phyloP scores from a whole-genome alignment of 495 filamentous ascomycete genomes.

The Penicillium robsamsonii region DNA sequence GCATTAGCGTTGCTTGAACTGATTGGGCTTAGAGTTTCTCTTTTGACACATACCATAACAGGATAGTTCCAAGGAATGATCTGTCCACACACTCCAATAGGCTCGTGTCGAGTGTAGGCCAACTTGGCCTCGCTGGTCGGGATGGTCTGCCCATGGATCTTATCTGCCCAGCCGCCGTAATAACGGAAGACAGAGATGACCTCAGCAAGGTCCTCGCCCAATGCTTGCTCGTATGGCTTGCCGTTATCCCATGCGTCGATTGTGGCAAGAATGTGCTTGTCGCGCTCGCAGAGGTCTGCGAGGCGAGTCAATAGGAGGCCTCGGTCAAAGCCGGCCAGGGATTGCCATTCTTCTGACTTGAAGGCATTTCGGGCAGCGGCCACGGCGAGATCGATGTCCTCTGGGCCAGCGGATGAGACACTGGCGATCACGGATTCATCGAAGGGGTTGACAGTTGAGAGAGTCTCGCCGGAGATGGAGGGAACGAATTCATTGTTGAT shows the following conservation, averaged over 20 bases:
- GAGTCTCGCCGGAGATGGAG: neutral
- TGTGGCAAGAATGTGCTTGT: constrained; percentile 67
- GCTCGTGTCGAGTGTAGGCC: constrained; percentile 77
- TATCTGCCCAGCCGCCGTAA: constrained; percentile 69
- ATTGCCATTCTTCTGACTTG: constrained; percentile 69
- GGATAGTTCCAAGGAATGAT: constrained; percentile 89
- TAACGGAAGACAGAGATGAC: constrained; percentile 65
- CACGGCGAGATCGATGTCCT: constrained; percentile 77
- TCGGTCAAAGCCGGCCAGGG: constrained; percentile 63
- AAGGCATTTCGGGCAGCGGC: constrained; percentile 72
- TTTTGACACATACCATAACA: constrained; percentile 26
- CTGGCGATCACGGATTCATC: constrained; percentile 51
- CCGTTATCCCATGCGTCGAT: constrained; percentile 87
- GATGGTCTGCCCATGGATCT: constrained; percentile 79
- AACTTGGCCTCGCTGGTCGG: constrained; percentile 68
- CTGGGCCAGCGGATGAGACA: constrained; percentile 69
- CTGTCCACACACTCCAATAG: constrained; percentile 78
- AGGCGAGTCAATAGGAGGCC: constrained; percentile 68
- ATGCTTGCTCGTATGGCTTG: constrained; percentile 66
- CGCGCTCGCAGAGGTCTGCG: constrained; percentile 60
- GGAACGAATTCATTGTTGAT: constrained; percentile 8
- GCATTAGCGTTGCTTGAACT: neutral
- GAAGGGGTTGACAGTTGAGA: neutral
- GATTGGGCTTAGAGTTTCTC: neutral
- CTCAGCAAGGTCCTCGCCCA: constrained; percentile 65